phyloP scores from a whole-genome alignment of 2,329 filamentous ascomycete genomes.

The Diaporthe velutina region DNA sequence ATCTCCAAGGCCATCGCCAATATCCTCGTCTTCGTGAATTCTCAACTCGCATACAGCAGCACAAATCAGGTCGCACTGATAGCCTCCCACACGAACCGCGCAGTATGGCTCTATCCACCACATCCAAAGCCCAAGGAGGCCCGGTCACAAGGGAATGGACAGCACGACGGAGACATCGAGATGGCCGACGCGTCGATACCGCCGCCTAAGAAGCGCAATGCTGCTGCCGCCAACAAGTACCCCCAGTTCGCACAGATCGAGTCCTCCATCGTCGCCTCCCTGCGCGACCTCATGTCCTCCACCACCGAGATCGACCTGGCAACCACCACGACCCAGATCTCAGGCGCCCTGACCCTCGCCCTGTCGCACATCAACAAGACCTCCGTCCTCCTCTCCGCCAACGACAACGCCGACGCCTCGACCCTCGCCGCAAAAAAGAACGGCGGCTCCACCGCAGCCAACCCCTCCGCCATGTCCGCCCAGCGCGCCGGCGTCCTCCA shows the following conservation, averaged over 20 bases:
- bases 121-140: conserved; percentile 47
- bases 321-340: conserved; percentile 87
- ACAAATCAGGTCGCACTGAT: conserved; percentile 93
- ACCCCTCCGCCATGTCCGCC: conserved; percentile 49
- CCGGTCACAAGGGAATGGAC: background rate
- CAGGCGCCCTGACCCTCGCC: conserved; percentile 90
- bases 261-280: conserved; percentile 79
- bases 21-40: conserved; percentile 96
- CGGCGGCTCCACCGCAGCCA: conserved; percentile 47
- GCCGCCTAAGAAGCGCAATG: conserved; percentile 45
- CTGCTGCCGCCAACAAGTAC: conserved; percentile 84
- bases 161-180: conserved; percentile 59
- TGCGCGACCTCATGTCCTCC: conserved; percentile 78
- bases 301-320: conserved; percentile 76
- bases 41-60: conserved; percentile 93
- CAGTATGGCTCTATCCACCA: conserved; percentile 89
- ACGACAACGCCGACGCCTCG: conserved; percentile 59
- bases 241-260: conserved; percentile 92
- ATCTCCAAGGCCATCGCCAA: conserved; percentile 88
- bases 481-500: conserved; percentile 51
- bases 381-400: conserved; percentile 72
- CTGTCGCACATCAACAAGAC: conserved; percentile 92
- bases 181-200: conserved; percentile 62
- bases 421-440: conserved; percentile 42
- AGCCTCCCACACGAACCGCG: conserved; percentile 87